Conservation (phyloP, 2,329 filamentous ascomycete species). For the Aspergillus bombycis region DNA sequence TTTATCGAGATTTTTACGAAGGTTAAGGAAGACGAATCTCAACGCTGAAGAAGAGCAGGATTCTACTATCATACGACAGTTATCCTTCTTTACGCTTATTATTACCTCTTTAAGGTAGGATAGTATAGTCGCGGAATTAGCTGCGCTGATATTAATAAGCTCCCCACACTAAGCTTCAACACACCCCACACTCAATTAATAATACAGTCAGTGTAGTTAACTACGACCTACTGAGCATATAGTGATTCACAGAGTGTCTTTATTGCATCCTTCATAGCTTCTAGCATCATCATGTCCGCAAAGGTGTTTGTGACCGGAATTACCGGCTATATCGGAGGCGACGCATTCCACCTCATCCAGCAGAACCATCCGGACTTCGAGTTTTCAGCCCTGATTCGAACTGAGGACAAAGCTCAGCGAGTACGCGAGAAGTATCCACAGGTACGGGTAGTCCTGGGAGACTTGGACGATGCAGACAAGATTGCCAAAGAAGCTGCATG, state of each 20-base stretch:
- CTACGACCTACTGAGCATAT: background rate
- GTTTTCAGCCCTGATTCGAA: constrained; percentile 43
- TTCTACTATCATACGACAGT: background rate
- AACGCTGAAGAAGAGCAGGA: background rate
- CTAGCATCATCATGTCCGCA: background rate
- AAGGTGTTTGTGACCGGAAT: constrained; percentile 37
- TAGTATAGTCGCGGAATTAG: background rate
- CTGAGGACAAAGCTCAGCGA: constrained; percentile 39
- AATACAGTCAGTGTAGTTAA: too few relatives aligned
- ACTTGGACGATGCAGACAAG: constrained; percentile 49
- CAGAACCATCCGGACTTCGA: constrained; percentile 46
- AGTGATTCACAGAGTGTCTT: background rate
- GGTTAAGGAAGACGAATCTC: background rate
- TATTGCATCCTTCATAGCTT: background rate
- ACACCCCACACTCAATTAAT: background rate
- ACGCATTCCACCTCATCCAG: constrained; percentile 47
- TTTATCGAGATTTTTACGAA: background rate
- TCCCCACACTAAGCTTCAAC: background rate
- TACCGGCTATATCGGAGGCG: constrained; percentile 56
- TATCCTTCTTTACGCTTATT: too few relatives aligned
- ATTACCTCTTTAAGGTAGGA: too few relatives aligned
- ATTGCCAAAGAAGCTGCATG: constrained; percentile 49
- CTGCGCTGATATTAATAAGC: background rate
- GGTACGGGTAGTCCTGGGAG: constrained; percentile 56
- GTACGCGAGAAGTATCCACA: constrained; percentile 47